Percentiles rank a stretch among this genome's conserved stretches.
phyloP scores from a whole-genome alignment of 1,284 basidiomycete genomes.

The Puccinia horiana region DNA sequence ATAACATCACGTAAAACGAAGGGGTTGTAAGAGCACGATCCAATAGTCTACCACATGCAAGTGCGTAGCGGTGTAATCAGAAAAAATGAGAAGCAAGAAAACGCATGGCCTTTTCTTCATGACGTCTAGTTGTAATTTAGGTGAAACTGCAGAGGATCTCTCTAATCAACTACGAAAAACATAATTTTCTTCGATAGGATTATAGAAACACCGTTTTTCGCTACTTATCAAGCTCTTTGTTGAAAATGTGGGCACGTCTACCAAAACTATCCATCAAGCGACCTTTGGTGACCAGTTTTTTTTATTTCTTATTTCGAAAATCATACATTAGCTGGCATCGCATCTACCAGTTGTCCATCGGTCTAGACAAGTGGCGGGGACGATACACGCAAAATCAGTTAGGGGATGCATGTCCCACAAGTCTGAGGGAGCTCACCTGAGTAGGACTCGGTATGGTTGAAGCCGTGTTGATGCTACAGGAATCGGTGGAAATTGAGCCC shows the following conservation, averaged over 20 bases:
- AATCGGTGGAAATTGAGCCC: not conserved
- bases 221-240: not conserved
- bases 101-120: not conserved
- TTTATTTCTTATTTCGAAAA: not conserved
- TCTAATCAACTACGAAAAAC: not conserved
- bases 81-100: not conserved
- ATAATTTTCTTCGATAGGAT: not conserved
- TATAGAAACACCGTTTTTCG: not conserved
- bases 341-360: slow-evolving; percentile 4
- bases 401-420: not conserved
- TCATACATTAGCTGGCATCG: not conserved
- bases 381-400: not conserved
- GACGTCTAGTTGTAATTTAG: not conserved
- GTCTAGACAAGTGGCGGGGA: not conserved
- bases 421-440: not conserved
- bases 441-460: slow-evolving; percentile 3
- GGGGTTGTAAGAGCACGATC: slow-evolving; percentile 7
- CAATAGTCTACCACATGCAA: not conserved
- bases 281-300: not conserved
- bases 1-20: not conserved
- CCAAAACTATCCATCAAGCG: not conserved
- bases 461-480: slow-evolving; percentile 10
- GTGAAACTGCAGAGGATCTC: not conserved
- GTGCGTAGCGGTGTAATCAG: not conserved
- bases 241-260: not conserved